Conservation (phyloP, 2,329 filamentous ascomycete genomes). For the Neofusicoccum kwambonambiense region DNA sequence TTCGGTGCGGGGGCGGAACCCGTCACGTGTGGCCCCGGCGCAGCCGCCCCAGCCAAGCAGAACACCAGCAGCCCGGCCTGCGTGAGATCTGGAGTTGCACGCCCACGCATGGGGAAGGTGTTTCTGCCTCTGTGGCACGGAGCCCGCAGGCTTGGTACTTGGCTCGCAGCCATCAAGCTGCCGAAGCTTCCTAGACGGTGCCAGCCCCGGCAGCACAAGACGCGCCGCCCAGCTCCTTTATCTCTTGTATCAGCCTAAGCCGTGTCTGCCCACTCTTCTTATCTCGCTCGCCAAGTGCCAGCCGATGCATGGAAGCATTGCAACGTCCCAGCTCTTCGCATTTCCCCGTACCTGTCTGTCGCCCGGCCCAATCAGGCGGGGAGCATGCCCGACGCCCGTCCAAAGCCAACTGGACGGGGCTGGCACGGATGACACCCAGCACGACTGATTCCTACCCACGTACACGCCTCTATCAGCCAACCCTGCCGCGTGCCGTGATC, state of each 20-base stretch:
- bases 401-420: not conserved
- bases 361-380: not conserved
- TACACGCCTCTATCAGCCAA: slow-evolving; percentile 8
- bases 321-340: not conserved
- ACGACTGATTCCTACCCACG: not conserved
- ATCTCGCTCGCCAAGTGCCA: not conserved
- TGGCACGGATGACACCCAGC: not conserved
- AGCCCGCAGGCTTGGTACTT: slow-evolving; percentile 4
- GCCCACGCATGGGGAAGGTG: slow-evolving; percentile 5
- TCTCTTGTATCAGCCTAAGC: slow-evolving; percentile 9
- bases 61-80: not conserved
- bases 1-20: not conserved
- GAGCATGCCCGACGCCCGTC: not conserved
- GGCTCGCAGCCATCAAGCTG: slow-evolving; percentile 4
- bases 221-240: slow-evolving; percentile 4
- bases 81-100: not conserved
- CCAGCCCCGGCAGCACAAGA: not conserved
- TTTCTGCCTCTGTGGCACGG: not conserved
- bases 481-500: not conserved
- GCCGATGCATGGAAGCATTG: not conserved
- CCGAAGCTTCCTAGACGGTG: slow-evolving; percentile 7
- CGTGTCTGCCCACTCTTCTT: slow-evolving; percentile 10
- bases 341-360: not conserved
- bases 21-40: not conserved
- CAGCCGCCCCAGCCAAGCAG: not conserved